Conservation (phyloP, 768 basidiomycete genomes). For the Naganishia friedmannii region DNA sequence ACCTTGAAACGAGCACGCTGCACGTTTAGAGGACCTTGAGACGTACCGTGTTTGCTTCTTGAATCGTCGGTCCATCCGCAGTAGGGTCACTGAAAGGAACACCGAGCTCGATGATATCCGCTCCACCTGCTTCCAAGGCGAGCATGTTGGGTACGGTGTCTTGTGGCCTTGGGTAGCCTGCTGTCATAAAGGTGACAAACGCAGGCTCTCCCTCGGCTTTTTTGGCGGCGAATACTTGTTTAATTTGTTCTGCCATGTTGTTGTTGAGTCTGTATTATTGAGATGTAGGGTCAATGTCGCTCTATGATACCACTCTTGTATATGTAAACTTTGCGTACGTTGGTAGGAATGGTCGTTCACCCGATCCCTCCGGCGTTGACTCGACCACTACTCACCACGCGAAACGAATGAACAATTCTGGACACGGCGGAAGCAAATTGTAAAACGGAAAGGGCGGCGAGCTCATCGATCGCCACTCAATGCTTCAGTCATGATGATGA, state of each 20-base stretch:
- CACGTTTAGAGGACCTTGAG: neutral
- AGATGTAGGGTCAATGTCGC: neutral
- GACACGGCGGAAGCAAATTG: neutral
- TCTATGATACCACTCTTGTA: neutral
- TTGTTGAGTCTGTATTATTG: neutral
- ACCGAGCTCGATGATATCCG: conserved; percentile 92
- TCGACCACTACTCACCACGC: neutral
- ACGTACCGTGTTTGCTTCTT: conserved; percentile 85
- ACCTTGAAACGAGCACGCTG: neutral
- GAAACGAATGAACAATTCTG: neutral
- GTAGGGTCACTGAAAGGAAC: conserved; percentile 95
- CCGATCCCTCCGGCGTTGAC: neutral
- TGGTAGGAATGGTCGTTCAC: neutral
- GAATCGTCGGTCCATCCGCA: conserved; percentile 90
- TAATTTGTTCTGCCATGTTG: conserved; percentile 20
- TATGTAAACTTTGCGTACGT: no score
- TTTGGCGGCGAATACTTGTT: conserved; percentile 20
- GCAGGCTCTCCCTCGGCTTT: conserved; percentile 32
- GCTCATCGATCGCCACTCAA: neutral
- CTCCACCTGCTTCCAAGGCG: conserved; percentile 87
- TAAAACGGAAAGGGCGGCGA: neutral
- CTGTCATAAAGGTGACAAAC: conserved; percentile 78
- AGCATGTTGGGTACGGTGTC: conserved; percentile 84
- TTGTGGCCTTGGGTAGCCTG: conserved; percentile 75
- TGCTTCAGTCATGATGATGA: no score